Evolutionary conservation across 164 flowering plant genomes (phyloP), one percentile per base, ranked within the genome.

Genomic region (Taxillus chinensis): DNA sequence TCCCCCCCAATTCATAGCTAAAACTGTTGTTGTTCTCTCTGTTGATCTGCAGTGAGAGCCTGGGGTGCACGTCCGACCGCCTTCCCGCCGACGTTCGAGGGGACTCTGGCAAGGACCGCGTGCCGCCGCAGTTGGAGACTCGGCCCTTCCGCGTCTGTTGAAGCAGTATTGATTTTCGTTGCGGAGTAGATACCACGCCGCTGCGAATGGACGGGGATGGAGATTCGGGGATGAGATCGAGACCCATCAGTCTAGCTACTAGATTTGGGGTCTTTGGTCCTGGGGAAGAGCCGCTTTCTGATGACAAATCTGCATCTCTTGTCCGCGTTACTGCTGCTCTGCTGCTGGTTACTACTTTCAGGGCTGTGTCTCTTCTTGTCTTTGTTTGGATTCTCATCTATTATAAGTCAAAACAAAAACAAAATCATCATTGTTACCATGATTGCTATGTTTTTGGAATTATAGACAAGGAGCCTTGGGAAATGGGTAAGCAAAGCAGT

Each of bases 231-330:
- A 92, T 80, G 5, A 85, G 73, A 62, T 92, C 98, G 12, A 92
- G 85, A 65, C 98, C 98, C 98, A 92, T 90, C 1, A 92, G 63
- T 38, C 98, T 81, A 8, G 96, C 98, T 8, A 92, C 96, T 2
- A 92, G 71, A 63, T 52, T 85, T 54, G 96, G 96, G 0, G 95
- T 87, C 69, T 80, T 92, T 41, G 78, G 55, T 8, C 82, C 78
- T 5, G 92, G 85, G 40, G 86, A 82, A 64, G 55, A 69, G 71
- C 68, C 70, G 38, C 65, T 65, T 8, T 79, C 85, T 54, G 85
- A 67, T 2, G 77, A 75, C 3, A 64, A 64, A 2, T 74, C 78
- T 55, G 16, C 43, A 1, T 73, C 78, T 55, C 16, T 45, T 3
- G 7, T 51, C 8, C 50, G 2, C 53, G 48, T 64, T 10, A 49